Evolutionary conservation across 495 filamentous ascomycete species (phyloP).

Genomic region (Friedmanniomyces endolithicus): DNA sequence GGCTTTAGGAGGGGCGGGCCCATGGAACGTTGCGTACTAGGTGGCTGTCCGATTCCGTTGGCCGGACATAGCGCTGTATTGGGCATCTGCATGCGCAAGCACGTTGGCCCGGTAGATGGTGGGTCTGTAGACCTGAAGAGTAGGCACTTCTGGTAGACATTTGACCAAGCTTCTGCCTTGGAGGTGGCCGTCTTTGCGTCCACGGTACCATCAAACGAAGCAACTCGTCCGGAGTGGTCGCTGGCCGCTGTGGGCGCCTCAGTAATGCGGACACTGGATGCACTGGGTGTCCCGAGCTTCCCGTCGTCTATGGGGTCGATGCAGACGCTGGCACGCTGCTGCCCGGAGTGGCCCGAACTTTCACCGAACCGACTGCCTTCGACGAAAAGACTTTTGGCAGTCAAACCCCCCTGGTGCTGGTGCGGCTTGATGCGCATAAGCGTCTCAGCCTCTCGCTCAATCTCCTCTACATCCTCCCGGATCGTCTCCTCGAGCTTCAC

Average conservation of each 20-base stretch:
- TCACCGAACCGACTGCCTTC: conserved; percentile 3
- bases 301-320: conserved; percentile 1
- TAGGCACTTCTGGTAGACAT: conserved; percentile 13
- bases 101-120: too few relatives aligned
- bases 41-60: neutral
- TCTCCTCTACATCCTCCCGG: neutral
- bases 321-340: neutral
- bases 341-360: neutral
- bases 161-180: conserved; percentile 11
- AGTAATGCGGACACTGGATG: neutral
- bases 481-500: conserved; percentile 3
- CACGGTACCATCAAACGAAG: neutral
- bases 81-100: too few relatives aligned
- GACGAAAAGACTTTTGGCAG: neutral
- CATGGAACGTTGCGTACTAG: neutral
- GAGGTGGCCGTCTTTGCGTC: neutral
- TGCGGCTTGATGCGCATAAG: neutral
- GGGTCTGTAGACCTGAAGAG: neutral
- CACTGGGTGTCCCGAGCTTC: neutral
- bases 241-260: neutral
- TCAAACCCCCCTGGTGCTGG: neutral
- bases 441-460: conserved; percentile 11
- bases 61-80: too few relatives aligned
- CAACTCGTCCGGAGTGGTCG: neutral
- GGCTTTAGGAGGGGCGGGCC: conserved; percentile 12